A percentile compares a stretch with the other conserved stretches of the same genome.
Evolutionary conservation across 2,329 filamentous ascomycete genomes (phyloP).

Genomic region (Talaromyces sp.): DNA sequence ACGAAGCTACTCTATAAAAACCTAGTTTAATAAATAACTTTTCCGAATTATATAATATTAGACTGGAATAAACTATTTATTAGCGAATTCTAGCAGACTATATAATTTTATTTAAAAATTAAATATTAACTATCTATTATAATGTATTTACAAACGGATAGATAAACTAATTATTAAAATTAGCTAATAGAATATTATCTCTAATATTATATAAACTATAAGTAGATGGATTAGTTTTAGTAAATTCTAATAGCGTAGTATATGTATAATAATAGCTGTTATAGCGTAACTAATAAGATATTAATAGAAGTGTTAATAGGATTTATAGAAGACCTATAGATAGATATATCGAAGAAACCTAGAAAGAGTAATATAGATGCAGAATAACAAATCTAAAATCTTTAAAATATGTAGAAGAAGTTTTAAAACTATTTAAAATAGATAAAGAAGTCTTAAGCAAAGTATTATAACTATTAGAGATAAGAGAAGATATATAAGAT

Average conservation of each 20-base stretch:
- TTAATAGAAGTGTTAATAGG: no score
- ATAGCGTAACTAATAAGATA: background rate
- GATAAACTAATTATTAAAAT: background rate
- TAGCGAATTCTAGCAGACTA: background rate
- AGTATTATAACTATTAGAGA: no score
- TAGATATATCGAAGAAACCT: no score
- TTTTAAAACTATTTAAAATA: no score
- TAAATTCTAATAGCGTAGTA: background rate
- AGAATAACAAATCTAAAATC: no score
- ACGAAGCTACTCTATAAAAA: background rate
- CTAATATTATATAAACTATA: background rate
- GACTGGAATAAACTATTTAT: background rate
- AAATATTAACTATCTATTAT: background rate
- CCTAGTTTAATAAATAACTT: background rate
- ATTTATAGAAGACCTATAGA: no score
- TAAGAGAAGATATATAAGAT: no score
- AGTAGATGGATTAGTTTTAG: background rate
- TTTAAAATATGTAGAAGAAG: no score
- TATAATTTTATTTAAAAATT: background rate
- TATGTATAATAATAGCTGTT: background rate
- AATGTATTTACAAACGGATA: background rate
- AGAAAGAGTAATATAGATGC: no score
- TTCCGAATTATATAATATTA: background rate
- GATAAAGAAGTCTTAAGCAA: no score
- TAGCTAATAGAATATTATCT: background rate